These are phyloP conservation scores for Aegilops speltoides DNA, from an alignment of 176 grass and related monocot genomes.

Conservation along the genomic window DNA sequence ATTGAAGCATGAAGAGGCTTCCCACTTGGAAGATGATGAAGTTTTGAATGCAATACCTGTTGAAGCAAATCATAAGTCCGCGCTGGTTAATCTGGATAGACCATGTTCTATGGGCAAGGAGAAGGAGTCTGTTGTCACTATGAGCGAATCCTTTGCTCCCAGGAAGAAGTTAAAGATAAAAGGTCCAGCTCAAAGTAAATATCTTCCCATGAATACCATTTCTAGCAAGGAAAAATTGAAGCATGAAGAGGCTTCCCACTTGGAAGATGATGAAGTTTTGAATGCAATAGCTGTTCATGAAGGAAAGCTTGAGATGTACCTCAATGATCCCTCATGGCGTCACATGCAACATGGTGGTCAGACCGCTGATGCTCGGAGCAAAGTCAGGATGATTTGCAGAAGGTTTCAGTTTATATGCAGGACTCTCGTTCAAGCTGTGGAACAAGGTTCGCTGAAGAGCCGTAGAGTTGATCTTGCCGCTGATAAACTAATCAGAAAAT, in stretches of 20 bases:
- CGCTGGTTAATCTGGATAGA: not conserved
- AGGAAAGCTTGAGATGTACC: slow-evolving; percentile 28
- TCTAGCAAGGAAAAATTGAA: slow-evolving; percentile 24
- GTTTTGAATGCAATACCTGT: slow-evolving; percentile 24
- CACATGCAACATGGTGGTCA: slow-evolving; percentile 2
- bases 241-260: slow-evolving; percentile 12
- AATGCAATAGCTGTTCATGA: slow-evolving; percentile 21
- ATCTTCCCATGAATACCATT: not conserved
- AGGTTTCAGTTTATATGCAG: slow-evolving; percentile 56
- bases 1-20: slow-evolving; percentile 20
- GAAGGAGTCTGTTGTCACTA: not conserved
- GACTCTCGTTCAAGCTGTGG: slow-evolving; percentile 40
- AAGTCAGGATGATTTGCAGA: slow-evolving; percentile 42
- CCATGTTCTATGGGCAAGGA: slow-evolving; percentile 1
- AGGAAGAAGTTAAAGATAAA: slow-evolving; percentile 37
- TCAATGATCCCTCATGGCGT: slow-evolving; percentile 21
- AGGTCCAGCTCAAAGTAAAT: not conserved
- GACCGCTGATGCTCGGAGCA: slow-evolving; percentile 35
- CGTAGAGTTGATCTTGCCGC: slow-evolving; percentile 56
- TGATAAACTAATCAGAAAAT: slow-evolving; percentile 29
- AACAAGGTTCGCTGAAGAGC: slow-evolving; percentile 24
- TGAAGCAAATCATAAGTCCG: slow-evolving; percentile 23
- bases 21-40: slow-evolving; percentile 22
- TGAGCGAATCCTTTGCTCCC: not conserved
- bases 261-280: slow-evolving; percentile 33